Evolutionary conservation across 345 rosid species (phyloP).

Genomic region (Camelina hispida): DNA sequence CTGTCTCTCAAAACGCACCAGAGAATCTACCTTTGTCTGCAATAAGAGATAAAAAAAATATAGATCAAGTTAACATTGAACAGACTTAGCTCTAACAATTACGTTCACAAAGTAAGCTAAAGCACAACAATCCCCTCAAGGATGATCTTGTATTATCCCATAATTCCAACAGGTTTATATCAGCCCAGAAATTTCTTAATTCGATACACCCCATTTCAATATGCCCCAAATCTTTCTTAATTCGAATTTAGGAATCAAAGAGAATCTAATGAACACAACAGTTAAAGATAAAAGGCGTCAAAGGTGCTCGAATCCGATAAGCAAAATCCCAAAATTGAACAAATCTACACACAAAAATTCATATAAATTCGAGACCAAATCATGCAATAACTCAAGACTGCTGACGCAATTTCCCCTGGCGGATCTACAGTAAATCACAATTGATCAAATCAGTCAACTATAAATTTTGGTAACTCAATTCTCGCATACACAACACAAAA

Average conservation of each 20-base stretch:
- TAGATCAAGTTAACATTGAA: background rate
- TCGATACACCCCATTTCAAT: background rate
- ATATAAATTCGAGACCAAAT: background rate
- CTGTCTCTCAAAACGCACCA: constrained; percentile 28
- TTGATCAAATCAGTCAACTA: constrained; percentile 41
- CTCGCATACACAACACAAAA: background rate
- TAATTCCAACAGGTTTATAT: background rate
- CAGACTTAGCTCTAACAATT: background rate
- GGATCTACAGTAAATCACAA: constrained; percentile 36
- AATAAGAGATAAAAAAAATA: background rate
- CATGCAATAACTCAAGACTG: constrained; percentile 6
- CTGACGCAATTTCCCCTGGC: constrained; percentile 16
- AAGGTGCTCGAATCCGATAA: constrained; percentile 7
- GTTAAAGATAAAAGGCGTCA: background rate
- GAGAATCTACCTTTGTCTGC: constrained; percentile 40
- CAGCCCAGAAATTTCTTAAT: no score
- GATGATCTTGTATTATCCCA: background rate
- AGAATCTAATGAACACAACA: constrained; percentile 23
- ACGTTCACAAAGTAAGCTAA: background rate
- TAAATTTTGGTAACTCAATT: constrained; percentile 5
- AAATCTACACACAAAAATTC: background rate
- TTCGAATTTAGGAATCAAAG: background rate
- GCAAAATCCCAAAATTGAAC: background rate
- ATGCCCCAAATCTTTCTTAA: background rate
- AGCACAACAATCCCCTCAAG: background rate